These are phyloP conservation scores for Zygotorulaspora chibaensis DNA, from an alignment of 805 yeast genomes.

Conservation along the genomic window DNA sequence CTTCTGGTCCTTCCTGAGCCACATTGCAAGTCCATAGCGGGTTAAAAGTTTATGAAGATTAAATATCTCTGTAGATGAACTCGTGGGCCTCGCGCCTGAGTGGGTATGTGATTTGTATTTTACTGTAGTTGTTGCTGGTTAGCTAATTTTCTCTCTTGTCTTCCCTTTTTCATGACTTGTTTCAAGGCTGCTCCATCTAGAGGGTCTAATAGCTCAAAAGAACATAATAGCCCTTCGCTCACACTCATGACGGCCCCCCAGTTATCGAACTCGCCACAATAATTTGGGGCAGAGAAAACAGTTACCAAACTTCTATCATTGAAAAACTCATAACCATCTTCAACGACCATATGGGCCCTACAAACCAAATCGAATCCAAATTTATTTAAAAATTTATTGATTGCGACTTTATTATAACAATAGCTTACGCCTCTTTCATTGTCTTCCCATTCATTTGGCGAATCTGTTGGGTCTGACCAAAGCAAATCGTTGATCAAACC, in stretches of 20 bases:
- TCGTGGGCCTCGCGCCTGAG: background rate
- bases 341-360: conserved; percentile 87
- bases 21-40: too few species aligned
- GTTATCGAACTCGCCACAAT: conserved; percentile 53
- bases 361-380: conserved; percentile 75
- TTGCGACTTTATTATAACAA: conserved; percentile 69
- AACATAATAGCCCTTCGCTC: conserved; percentile 84
- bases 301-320: conserved; percentile 71
- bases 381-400: conserved; percentile 59
- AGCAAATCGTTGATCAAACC: conserved; percentile 73
- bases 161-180: conserved; percentile 92
- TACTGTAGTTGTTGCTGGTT: conserved; percentile 31
- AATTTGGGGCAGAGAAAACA: conserved; percentile 77
- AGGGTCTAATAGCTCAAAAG: conserved; percentile 91
- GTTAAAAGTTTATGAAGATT: too few species aligned
- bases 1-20: too few species aligned
- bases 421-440: conserved; percentile 82
- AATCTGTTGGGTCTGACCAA: conserved; percentile 78
- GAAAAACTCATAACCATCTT: conserved; percentile 82
- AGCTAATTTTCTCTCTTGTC: conserved; percentile 74
- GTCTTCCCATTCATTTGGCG: conserved; percentile 62
- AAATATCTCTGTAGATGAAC: too few species aligned
- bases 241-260: conserved; percentile 99
- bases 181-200: conserved; percentile 88
- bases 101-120: background rate